phyloP scores from a whole-genome alignment of 2,329 filamentous ascomycete species.

The Ophiocordyceps camponoti-saundersi region DNA sequence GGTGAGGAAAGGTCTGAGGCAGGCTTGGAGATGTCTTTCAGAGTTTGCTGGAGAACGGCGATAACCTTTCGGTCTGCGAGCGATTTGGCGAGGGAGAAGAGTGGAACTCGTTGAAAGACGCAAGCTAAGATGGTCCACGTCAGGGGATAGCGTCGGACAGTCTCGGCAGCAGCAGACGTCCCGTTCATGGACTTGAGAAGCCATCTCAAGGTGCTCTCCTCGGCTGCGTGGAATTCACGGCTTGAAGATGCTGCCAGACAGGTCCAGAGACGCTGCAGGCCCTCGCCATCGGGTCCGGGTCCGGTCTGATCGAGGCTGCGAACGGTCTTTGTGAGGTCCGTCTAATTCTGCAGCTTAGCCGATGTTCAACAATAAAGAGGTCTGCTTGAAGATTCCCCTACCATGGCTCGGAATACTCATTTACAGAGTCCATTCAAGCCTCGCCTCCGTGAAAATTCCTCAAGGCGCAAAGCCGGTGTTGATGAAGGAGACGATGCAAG shows the following conservation, averaged over 20 bases:
- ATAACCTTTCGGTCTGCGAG: conserved; percentile 56
- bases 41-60: conserved; percentile 44
- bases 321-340: conserved; percentile 31
- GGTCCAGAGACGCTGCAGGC: conserved; percentile 31
- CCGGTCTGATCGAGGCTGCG: conserved; percentile 37
- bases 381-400: background rate
- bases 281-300: conserved; percentile 25
- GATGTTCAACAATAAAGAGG: too few relatives aligned
- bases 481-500: background rate
- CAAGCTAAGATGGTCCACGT: conserved; percentile 45
- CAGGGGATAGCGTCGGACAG: conserved; percentile 34
- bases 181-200: conserved; percentile 45
- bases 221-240: conserved; percentile 30
- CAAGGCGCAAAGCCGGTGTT: background rate
- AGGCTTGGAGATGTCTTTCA: conserved; percentile 37
- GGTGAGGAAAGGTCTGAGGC: conserved; percentile 9
- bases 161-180: conserved; percentile 27
- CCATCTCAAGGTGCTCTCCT: conserved; percentile 43
- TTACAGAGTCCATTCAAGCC: background rate
- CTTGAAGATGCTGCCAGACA: conserved; percentile 24
- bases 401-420: background rate
- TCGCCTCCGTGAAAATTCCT: background rate
- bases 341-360: conserved; percentile 9
- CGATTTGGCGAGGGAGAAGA: conserved; percentile 52
- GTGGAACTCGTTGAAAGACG: conserved; percentile 47